phyloP scores from a whole-genome alignment of 768 basidiomycete genomes.

The Naganishia friedmannii region DNA sequence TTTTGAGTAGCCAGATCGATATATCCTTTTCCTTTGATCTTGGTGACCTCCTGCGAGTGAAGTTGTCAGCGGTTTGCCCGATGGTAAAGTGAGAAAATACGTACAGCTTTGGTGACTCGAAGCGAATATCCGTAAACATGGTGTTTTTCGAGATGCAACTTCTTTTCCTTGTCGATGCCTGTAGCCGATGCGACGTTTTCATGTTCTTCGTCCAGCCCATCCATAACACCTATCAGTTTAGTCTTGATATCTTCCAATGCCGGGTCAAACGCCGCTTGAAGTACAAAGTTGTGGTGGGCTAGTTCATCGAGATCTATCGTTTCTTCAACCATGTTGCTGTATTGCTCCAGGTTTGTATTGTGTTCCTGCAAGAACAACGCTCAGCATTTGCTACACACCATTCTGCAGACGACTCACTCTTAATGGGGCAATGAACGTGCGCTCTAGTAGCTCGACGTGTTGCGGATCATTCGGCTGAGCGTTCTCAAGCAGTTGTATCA shows the following conservation, averaged over 20 bases:
- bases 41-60: slow-evolving; percentile 69
- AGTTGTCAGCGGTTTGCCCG: neutral
- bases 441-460: slow-evolving; percentile 62
- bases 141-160: slow-evolving; percentile 90
- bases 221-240: slow-evolving; percentile 68
- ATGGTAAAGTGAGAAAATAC: slow-evolving; percentile 40
- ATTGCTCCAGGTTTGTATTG: slow-evolving; percentile 66
- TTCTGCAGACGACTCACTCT: slow-evolving; percentile 54
- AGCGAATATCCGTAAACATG: slow-evolving; percentile 87
- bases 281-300: slow-evolving; percentile 71
- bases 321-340: slow-evolving; percentile 89
- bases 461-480: slow-evolving; percentile 56
- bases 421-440: slow-evolving; percentile 64
- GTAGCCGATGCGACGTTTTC: slow-evolving; percentile 65
- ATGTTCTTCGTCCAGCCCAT: slow-evolving; percentile 81
- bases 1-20: slow-evolving; percentile 82
- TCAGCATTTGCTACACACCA: neutral
- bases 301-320: slow-evolving; percentile 88
- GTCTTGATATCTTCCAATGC: slow-evolving; percentile 67
- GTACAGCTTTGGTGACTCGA: slow-evolving; percentile 81
- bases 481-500: slow-evolving; percentile 65
- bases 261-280: slow-evolving; percentile 86
- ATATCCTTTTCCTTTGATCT: slow-evolving; percentile 65
- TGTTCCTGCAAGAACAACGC: slow-evolving; percentile 58
- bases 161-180: slow-evolving; percentile 82